Evolutionary conservation across 495 filamentous ascomycete genomes (phyloP), one percentile per base, ranked within the genome.

Genomic region (Trichocladium antarcticum): DNA sequence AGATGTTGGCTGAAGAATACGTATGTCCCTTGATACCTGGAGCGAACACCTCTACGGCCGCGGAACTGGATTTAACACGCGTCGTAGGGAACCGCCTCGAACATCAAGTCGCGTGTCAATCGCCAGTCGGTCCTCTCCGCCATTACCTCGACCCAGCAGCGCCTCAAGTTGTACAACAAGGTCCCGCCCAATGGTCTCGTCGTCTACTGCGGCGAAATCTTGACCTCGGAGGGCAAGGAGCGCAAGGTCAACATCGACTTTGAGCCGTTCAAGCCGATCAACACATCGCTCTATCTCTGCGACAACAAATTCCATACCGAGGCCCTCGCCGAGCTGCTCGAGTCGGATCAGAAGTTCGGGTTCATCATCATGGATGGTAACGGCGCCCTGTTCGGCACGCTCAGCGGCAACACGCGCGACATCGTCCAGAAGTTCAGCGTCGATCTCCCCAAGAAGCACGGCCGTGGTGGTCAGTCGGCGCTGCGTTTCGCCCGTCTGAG

Each of bases 1-100:
- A 95, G 77, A 98, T 98, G 92, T 83, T 98, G 80, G 92, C 92
- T 70, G 92, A 98, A 95, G 90, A 96, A 84, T 96, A 89, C 64
- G 89, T 94, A 75, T 56, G 85, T 74, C 51, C 14, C 42, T 35
- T 32, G 31, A 32, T 22, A 29, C 22, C 29, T 50, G 27, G 39
- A 44, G 31, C 37, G 42, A 37, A 15, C 27, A 19, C 35, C 16
- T 50, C 27, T 39, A 42, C 45, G 48, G 58, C 46, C 17, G 21
- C 44, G 14, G 2, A 42, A 6, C 17, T 20, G 15, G 34, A 34
- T 15, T 55, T 66, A 43, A 68, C 71, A 28, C 52, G n/a, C 27
- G 6, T 46, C 29, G 48, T 51, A 89, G 86, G 92, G 92, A 60
- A 98, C 92, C 46, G 93, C 92, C 16, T 95, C 89, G 53, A 98